Evolutionary conservation across 768 basidiomycete genomes (phyloP).

Genomic region (Gymnopilus junonius): DNA sequence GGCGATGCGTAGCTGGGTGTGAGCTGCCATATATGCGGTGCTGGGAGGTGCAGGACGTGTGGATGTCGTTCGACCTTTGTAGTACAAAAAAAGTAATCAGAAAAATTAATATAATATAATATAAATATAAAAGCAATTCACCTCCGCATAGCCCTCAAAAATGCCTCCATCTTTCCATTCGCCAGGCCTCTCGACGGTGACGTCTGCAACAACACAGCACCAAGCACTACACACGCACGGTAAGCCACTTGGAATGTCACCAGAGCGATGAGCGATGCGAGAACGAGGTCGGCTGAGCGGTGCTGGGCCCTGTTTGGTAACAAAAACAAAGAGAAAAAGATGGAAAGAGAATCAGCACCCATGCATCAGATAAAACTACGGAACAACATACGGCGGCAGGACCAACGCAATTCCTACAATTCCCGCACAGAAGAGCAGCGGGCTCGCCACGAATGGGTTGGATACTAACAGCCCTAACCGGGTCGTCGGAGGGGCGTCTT

Average conservation of each 20-base stretch:
- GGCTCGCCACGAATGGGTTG: slow-evolving; percentile 78
- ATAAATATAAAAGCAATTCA: slow-evolving; percentile 37
- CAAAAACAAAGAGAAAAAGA: too few species aligned
- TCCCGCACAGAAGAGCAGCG: slow-evolving; percentile 58
- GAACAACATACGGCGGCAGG: slow-evolving; percentile 62
- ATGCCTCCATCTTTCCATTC: slow-evolving; percentile 77
- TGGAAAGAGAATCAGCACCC: too few species aligned
- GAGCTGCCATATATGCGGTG: slow-evolving; percentile 91
- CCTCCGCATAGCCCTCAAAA: slow-evolving; percentile 86
- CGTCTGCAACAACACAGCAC: slow-evolving; percentile 88
- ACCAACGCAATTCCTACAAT: slow-evolving; percentile 58
- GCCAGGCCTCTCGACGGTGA: slow-evolving; percentile 67
- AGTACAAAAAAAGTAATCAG: not conserved
- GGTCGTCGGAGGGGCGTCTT: slow-evolving; percentile 40
- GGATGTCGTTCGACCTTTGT: slow-evolving; percentile 82
- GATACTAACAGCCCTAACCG: slow-evolving; percentile 48
- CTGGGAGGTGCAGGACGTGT: slow-evolving; percentile 78
- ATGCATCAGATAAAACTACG: too few species aligned
- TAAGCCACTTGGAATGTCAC: slow-evolving; percentile 87
- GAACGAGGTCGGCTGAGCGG: slow-evolving; percentile 77
- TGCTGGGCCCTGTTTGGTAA: slow-evolving; percentile 67
- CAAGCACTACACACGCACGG: slow-evolving; percentile 81
- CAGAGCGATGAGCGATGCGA: slow-evolving; percentile 77
- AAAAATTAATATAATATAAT: not conserved
- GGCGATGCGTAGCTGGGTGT: slow-evolving; percentile 45